A percentile compares a stretch with the other conserved stretches of the same genome.
phyloP scores from a whole-genome alignment of 2,329 filamentous ascomycete genomes.

The Lachnum nothofagi region DNA sequence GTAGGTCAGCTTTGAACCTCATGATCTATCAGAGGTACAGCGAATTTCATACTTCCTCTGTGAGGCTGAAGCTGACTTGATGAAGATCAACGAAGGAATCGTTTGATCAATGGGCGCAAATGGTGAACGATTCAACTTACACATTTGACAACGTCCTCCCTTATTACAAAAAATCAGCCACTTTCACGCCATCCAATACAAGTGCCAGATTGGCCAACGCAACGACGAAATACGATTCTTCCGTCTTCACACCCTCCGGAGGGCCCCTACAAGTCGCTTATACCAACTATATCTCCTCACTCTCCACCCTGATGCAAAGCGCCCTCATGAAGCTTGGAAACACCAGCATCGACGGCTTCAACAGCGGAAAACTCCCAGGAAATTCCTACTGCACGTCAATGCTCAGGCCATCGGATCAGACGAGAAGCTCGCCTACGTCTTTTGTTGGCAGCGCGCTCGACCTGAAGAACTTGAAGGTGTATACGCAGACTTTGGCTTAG shows the following conservation, averaged over 20 bases:
- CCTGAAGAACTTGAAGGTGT: conserved; percentile 36
- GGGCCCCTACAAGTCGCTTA: conserved; percentile 31
- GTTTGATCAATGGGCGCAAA: conserved; percentile 40
- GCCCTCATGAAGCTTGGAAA: too few relatives aligned
- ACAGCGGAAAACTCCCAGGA: too few relatives aligned
- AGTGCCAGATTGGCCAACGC: conserved; percentile 28
- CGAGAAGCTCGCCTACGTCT: conserved; percentile 33
- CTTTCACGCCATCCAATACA: conserved; percentile 24
- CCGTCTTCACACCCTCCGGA: conserved; percentile 27
- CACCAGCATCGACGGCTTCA: too few relatives aligned
- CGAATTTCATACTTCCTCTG: too few relatives aligned
- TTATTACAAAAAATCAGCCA: conserved; percentile 38
- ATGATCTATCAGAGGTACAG: too few relatives aligned
- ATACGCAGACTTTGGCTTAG: conserved; percentile 39
- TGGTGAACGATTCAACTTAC: conserved; percentile 40
- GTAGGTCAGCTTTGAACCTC: too few relatives aligned
- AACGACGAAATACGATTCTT: conserved; percentile 27
- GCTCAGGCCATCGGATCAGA: conserved; percentile 20
- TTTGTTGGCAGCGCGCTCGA: conserved; percentile 31
- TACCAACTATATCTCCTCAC: too few relatives aligned
- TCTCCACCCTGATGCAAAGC: too few relatives aligned
- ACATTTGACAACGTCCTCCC: conserved; percentile 42
- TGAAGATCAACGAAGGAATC: conserved; percentile 10
- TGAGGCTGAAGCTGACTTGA: too few relatives aligned
- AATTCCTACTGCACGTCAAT: too few relatives aligned